These are phyloP conservation scores for Nigrospora oryzae DNA, from an alignment of 2,329 filamentous ascomycete genomes.

Conservation along the genomic window DNA sequence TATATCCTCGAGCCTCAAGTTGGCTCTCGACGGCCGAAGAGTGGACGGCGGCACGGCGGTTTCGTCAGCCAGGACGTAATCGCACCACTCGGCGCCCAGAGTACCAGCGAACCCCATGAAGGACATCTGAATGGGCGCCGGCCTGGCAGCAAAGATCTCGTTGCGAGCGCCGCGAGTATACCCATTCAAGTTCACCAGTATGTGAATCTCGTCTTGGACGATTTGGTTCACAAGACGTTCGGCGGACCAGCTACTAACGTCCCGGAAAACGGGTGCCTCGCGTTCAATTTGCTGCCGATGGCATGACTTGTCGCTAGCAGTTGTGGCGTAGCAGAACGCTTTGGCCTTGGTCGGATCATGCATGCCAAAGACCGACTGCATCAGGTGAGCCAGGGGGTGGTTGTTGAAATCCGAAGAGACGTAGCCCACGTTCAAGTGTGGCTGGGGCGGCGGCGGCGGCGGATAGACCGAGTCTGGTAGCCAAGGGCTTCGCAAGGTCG, in stretches of 20 bases:
- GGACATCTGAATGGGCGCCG: constrained; percentile 96
- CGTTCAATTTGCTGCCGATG: constrained; percentile 90
- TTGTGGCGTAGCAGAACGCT: constrained; percentile 94
- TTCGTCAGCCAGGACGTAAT: constrained; percentile 87
- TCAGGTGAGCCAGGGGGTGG: constrained; percentile 89
- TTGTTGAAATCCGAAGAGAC: constrained; percentile 99
- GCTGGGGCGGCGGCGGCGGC: constrained; percentile 75
- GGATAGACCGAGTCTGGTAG: constrained; percentile 71
- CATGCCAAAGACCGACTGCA: constrained; percentile 97
- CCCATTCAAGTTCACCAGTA: constrained; percentile 94
- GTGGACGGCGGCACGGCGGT: constrained; percentile 79
- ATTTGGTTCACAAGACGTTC: constrained; percentile 83
- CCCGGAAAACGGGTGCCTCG: constrained; percentile 84
- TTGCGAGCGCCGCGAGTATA: constrained; percentile 96
- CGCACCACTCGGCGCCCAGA: constrained; percentile 94
- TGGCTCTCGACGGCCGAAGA: constrained; percentile 69
- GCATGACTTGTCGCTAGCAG: constrained; percentile 76
- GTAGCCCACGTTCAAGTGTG: constrained; percentile 86
- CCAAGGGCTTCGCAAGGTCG: constrained; percentile 81
- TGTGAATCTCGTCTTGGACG: constrained; percentile 79
- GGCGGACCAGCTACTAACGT: constrained; percentile 79
- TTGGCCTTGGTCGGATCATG: constrained; percentile 67
- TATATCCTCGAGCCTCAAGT: constrained; percentile 64
- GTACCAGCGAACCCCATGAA: constrained; percentile 99
- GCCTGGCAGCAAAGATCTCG: constrained; percentile 90